Evolutionary conservation across 495 filamentous ascomycete genomes (phyloP).

Genomic region (Aspergillus asperescens): DNA sequence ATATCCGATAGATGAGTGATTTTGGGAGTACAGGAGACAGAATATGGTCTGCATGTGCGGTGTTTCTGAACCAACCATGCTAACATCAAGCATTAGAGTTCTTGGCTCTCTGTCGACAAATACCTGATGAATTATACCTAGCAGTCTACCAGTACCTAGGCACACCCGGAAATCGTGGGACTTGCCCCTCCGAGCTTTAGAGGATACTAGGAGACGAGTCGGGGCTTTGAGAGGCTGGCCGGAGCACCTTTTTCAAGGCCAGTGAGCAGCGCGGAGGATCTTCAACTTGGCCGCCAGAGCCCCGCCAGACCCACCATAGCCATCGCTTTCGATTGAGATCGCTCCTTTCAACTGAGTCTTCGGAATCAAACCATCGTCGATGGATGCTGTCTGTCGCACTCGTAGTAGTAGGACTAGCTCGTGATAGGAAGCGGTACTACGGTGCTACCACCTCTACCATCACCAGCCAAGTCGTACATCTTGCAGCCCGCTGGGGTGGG

Average conservation of each 20-base stretch:
- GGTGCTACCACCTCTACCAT: not conserved
- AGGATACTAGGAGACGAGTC: not conserved
- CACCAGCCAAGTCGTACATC: not conserved
- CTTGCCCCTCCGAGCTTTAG: not conserved
- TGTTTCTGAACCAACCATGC: not conserved
- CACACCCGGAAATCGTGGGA: not conserved
- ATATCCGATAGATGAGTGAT: not conserved
- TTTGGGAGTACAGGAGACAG: not conserved
- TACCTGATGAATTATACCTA: not conserved
- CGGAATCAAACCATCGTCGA: not conserved
- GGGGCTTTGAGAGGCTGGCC: constrained; percentile 1
- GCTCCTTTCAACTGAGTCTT: not conserved
- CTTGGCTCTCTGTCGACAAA: not conserved
- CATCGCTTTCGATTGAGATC: constrained; percentile 13
- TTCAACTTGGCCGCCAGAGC: constrained; percentile 18
- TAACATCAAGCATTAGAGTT: not conserved
- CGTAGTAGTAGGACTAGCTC: not conserved
- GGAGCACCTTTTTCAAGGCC: constrained; percentile 14
- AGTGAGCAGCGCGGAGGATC: constrained; percentile 25
- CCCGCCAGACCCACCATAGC: constrained; percentile 21
- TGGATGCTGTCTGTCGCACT: constrained; percentile 18
- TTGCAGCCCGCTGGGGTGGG: not conserved
- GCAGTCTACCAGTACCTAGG: too few species aligned
- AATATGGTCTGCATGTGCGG: not conserved
- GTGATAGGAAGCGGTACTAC: constrained; percentile 1